Base-by-base conservation (phyloP, 2,329 filamentous ascomycete species). In the Tolypocladium amazonense region DNA sequence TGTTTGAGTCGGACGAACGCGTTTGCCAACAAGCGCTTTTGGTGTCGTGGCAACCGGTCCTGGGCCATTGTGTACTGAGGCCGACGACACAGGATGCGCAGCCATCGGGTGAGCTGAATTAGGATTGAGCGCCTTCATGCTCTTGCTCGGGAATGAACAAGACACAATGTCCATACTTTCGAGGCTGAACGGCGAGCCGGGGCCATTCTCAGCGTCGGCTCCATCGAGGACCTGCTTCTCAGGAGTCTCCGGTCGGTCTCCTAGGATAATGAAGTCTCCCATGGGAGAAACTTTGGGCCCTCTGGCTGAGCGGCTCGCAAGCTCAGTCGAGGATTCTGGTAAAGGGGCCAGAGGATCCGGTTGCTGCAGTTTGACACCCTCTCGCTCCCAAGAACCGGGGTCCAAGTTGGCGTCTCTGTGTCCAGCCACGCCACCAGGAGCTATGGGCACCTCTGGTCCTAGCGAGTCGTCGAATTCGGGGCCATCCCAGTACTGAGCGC, bases 401-500 rank as follows among this genome's bases (percentile, higher is more conserved):
- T 84, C 80, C 58, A 84, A 67, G 39, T 70, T 76, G 9, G 82
- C 76, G 68, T 86, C 77, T 66, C 85, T 76, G 68, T 83, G 77
- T 25, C 85, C 88, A 30, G 81, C 81, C 60, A 87, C 81, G n/a
- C 88, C 91, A 45, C 92, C 92, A 4, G 92, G 90, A 0, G 81
- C 72, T 56, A 96, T 88, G 18, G 88, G 84, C 23, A 83, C 79
- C 33, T 90, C 85, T 4, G 85, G 79, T 18, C 80, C 81, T 15
- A 84, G 77, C 1, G 79, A 76, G 62, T 88, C 80, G 64, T 87
- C 80, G 41, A 87, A 87, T 55, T 90, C 84, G 0, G 85, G 78
- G 0, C 82, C 83, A 63, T 96, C 90, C 93, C 94, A 99, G 71
- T 92, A 96, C 59, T 92, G 77, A 0, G 89, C 87, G 71, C 92